Evolutionary conservation across 2,329 filamentous ascomycete species (phyloP).

Genomic region (Elsinoe ampelina): DNA sequence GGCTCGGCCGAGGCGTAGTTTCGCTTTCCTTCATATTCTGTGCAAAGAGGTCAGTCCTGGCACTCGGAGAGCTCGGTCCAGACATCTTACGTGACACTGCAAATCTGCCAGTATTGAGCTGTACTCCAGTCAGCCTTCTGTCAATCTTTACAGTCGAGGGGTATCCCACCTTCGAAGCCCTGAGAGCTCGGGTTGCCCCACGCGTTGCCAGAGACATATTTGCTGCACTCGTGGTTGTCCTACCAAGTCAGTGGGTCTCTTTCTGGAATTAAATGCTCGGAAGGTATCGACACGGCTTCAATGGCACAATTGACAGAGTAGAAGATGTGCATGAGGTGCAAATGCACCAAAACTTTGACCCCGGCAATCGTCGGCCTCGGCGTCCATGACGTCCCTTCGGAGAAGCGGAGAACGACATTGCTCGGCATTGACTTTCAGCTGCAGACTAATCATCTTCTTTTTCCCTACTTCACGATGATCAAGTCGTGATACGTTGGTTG

Average conservation of each 20-base stretch:
- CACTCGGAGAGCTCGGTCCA: too few species aligned
- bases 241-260: neutral
- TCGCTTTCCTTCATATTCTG: constrained; percentile 35
- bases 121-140: neutral
- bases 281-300: neutral
- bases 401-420: neutral
- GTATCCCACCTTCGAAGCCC: constrained; percentile 54
- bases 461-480: neutral
- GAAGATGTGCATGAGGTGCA: neutral
- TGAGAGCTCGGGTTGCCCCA: constrained; percentile 53
- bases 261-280: neutral
- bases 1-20: constrained; percentile 71
- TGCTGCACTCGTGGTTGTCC: neutral
- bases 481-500: too few species aligned
- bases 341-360: constrained; percentile 4
- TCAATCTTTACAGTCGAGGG: neutral
- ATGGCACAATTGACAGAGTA: neutral
- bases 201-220: constrained; percentile 58
- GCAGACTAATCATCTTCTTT: neutral
- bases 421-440: neutral
- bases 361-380: constrained; percentile 10
- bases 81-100: constrained; percentile 2
- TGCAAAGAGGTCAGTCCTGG: constrained; percentile 18
- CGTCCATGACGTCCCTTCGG: constrained; percentile 6
- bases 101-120: constrained; percentile 9